These are phyloP conservation scores for Candida gorgasii DNA, from an alignment of 805 yeast species.

Conservation along the genomic window DNA sequence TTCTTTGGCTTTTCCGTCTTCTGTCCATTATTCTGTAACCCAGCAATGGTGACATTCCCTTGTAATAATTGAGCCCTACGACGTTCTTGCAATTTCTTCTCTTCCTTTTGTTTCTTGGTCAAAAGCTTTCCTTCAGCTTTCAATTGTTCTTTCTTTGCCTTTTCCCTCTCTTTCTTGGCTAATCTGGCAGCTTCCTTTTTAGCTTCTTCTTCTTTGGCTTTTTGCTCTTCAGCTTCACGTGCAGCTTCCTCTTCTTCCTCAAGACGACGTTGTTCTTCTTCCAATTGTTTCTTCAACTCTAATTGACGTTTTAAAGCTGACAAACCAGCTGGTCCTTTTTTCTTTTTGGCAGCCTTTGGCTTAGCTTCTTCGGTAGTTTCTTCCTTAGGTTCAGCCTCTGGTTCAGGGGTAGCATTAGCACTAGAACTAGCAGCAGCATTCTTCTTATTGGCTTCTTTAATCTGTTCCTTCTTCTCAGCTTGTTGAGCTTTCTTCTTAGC, in stretches of 20 bases:
- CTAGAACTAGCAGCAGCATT: conserved; percentile 41
- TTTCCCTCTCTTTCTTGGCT: conserved; percentile 84
- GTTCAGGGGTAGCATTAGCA: conserved; percentile 35
- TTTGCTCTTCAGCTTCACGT: conserved; percentile 52
- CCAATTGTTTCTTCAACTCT: conserved; percentile 83
- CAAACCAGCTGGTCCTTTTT: conserved; percentile 83
- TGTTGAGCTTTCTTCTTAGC: conserved; percentile 78
- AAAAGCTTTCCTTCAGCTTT: conserved; percentile 94
- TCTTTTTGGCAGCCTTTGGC: conserved; percentile 50
- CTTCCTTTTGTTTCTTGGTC: conserved; percentile 94
- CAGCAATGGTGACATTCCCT: conserved; percentile 71
- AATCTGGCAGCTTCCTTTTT: conserved; percentile 58
- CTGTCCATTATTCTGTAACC: conserved; percentile 46
- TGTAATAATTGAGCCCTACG: conserved; percentile 79
- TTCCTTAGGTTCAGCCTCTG: conserved; percentile 19
- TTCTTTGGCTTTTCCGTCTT: conserved; percentile 54
- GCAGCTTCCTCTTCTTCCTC: conserved; percentile 66
- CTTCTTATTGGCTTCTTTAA: conserved; percentile 48
- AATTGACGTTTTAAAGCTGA: conserved; percentile 90
- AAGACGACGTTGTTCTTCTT: conserved; percentile 73
- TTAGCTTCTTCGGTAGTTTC: conserved; percentile 38
- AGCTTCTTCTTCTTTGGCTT: conserved; percentile 62
- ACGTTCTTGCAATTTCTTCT: conserved; percentile 79
- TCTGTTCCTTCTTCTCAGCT: conserved; percentile 58
- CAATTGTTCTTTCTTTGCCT: conserved; percentile 82